These are phyloP conservation scores for Naganishia friedmannii DNA, from an alignment of 768 basidiomycete genomes.

Conservation along the genomic window DNA sequence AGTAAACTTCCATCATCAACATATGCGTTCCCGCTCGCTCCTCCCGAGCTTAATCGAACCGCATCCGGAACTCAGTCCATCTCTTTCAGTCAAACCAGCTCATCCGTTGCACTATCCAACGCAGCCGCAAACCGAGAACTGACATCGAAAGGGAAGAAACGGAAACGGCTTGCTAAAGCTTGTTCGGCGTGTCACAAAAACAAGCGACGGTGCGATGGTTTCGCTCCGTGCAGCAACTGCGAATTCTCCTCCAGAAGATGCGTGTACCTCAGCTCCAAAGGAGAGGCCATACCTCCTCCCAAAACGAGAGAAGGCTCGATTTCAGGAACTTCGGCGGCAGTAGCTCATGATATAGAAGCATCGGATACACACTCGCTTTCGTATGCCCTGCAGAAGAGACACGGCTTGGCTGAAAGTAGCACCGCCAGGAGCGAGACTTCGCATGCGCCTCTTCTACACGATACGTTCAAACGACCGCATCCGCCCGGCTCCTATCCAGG, in stretches of 20 bases:
- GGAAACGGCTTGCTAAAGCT: conserved; percentile 51
- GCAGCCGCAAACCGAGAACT: conserved; percentile 35
- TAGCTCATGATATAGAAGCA: not conserved
- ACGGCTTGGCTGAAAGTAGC: not conserved
- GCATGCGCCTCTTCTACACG: not conserved
- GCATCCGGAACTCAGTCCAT: not conserved
- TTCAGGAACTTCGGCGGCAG: conserved; percentile 1
- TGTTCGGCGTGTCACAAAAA: conserved; percentile 53
- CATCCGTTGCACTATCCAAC: conserved; percentile 10
- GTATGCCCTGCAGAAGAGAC: not conserved
- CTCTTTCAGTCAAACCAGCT: conserved; percentile 16
- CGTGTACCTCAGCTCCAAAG: conserved; percentile 48
- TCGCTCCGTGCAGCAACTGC: conserved; percentile 51
- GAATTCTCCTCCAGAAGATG: conserved; percentile 49
- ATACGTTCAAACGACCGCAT: conserved; percentile 10
- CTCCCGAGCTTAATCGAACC: not conserved
- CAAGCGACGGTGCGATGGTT: conserved; percentile 51
- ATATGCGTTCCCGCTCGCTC: conserved; percentile 1
- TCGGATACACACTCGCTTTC: conserved; percentile 1
- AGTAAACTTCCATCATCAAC: not conserved
- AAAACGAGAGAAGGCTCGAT: conserved; percentile 20
- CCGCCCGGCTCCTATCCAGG: not conserved
- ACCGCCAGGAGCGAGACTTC: not conserved
- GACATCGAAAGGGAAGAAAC: conserved; percentile 50
- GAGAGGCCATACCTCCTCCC: conserved; percentile 49